Base-by-base conservation (phyloP, 352 stramenopile genomes). In the Globisporangium mamillatum region DNA sequence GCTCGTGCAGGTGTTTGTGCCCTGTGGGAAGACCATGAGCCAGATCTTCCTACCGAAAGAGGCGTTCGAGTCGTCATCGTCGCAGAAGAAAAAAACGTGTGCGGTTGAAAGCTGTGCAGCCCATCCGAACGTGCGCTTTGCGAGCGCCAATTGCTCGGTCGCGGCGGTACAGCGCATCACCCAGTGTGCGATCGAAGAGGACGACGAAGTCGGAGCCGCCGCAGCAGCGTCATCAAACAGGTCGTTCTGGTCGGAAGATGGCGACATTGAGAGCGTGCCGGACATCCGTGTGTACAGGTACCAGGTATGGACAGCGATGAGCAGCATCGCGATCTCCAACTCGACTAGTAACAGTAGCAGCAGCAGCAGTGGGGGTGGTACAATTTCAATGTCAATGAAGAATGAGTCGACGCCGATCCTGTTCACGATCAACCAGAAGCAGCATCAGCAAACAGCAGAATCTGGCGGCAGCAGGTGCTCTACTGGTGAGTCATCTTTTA, bases 1-100 rank as follows among this genome's bases (percentile, higher is more conserved):
- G n/a, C 60, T 66, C 27, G 60, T 66, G 46, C 60, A 66, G 52
- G 48, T 66, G 25, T 66, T 59, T 24, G 60, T 66, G n/a, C 48
- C 60, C 3, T 66, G 60, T 34, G 60, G 60, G 18, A 66, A 59
- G 16, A 50, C 60, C 60, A 66, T 52, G 48, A 56, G 46, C 6
- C 60, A 66, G 60, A 20, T 66, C 12, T 66, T 60, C 52, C 52
- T 66, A 32, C 48, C 60, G 1, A 52, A 22, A 4, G 27, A 66
- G 48, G 29, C 32, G 2, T 66, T 66, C 18, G 48, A 66, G 44
- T 52, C 44, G 44, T 22, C 44, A 20, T 10, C 44, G 6, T 52
- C 18, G 44, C 27, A 27, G 4, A 46, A n/a, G 10, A 66, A 62
- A n/a, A 50, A 32, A 24, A 10, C 16, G 44, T 66, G 60, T 44